Conservation (phyloP, 148 eudicot genomes). For the Rhododendron mucronatum region DNA sequence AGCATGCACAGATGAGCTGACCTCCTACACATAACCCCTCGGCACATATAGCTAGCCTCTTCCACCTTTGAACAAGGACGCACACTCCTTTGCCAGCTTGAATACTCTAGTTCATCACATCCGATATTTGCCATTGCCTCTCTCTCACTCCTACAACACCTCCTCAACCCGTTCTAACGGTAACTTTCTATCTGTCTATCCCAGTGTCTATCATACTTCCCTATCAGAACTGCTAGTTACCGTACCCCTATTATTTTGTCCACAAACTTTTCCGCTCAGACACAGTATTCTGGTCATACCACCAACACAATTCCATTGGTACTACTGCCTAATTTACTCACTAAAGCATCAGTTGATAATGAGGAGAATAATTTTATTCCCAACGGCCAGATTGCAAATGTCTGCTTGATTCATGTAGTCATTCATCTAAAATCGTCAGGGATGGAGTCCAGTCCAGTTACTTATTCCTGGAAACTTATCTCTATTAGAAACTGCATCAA, state of each 20-base stretch:
- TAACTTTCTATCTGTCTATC: neutral
- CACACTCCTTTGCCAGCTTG: neutral
- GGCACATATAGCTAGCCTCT: neutral
- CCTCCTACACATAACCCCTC: neutral
- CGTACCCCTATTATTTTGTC: neutral
- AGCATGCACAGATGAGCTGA: neutral
- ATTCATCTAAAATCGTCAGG: neutral
- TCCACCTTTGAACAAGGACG: neutral
- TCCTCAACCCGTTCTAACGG: neutral
- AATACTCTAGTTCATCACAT: neutral
- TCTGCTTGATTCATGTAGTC: neutral
- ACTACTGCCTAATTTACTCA: neutral
- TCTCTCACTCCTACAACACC: neutral
- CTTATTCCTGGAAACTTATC: neutral
- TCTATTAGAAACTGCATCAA: neutral
- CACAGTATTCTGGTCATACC: neutral
- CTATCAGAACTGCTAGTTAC: neutral
- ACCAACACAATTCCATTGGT: neutral
- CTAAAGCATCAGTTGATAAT: neutral
- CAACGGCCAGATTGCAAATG: neutral
- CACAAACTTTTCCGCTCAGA: neutral
- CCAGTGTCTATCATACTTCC: neutral
- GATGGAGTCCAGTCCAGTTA: neutral
- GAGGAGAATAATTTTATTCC: neutral
- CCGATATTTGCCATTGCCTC: neutral